phyloP scores from a whole-genome alignment of 108 stramenopile species.

The Asterionellopsis glacialis region DNA sequence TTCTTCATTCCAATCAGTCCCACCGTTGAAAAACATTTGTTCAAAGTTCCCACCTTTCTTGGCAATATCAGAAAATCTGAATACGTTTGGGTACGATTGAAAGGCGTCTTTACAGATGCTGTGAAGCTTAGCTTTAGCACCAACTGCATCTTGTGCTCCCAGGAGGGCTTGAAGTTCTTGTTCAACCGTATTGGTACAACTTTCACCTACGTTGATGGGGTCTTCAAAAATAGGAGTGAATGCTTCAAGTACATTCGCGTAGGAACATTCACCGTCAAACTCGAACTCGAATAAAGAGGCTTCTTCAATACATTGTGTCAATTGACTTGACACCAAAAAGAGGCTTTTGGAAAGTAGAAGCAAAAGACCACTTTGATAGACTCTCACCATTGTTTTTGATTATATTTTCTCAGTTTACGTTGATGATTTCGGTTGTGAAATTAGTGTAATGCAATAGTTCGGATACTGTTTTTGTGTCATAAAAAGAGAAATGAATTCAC shows the following conservation, averaged over 20 bases:
- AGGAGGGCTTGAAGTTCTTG: background rate
- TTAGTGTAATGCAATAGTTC: too few species aligned
- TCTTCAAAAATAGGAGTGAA: background rate
- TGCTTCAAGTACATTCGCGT: background rate
- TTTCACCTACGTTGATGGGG: background rate
- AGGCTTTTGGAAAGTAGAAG: too few species aligned
- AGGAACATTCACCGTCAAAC: conserved; percentile 3
- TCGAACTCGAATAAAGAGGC: background rate
- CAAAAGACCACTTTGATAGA: too few species aligned
- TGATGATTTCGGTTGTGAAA: too few species aligned
- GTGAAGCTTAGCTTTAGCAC: background rate
- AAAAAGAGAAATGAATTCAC: too few species aligned
- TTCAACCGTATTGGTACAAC: conserved; percentile 2
- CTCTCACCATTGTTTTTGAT: too few species aligned
- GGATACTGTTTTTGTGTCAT: too few species aligned
- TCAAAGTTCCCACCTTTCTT: conserved; percentile 16
- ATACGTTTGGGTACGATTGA: background rate
- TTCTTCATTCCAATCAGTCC: conserved; percentile 33
- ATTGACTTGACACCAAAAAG: too few species aligned
- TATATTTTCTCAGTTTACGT: too few species aligned
- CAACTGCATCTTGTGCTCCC: background rate
- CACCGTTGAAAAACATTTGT: conserved; percentile 35
- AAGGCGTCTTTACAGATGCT: background rate
- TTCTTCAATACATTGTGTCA: too few species aligned
- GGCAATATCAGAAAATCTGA: background rate